Percentiles rank a stretch among this genome's conserved stretches.
These are phyloP conservation scores for Fusarium newnesense DNA, from an alignment of 2,329 filamentous ascomycete species.

Conservation along the genomic window DNA sequence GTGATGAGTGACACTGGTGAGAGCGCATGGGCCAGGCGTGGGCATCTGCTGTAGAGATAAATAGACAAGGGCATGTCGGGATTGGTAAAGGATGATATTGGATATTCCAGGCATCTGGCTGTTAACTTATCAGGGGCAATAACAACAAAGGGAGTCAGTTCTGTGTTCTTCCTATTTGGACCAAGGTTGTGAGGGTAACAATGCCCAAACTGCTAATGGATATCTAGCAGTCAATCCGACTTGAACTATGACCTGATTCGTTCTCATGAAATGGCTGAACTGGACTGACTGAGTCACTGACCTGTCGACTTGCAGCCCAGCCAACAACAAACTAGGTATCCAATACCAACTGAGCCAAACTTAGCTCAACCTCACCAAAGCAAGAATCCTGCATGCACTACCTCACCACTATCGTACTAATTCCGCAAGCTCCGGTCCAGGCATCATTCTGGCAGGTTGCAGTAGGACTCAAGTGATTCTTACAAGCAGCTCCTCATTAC, in stretches of 20 bases:
- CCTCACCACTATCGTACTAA: background rate
- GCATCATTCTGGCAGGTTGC: background rate
- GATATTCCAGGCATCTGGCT: constrained; percentile 6
- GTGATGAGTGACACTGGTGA: constrained; percentile 6
- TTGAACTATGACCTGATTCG: background rate
- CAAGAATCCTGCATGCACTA: background rate
- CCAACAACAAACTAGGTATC: background rate
- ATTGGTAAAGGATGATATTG: constrained; percentile 7
- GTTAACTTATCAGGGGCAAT: constrained; percentile 13
- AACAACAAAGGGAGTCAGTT: constrained; percentile 3
- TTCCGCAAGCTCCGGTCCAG: constrained; percentile 2
- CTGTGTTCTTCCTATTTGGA: background rate
- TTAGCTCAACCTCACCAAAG: background rate
- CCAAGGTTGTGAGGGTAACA: background rate
- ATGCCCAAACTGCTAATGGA: background rate
- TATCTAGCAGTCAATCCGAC: background rate
- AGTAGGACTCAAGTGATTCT: background rate
- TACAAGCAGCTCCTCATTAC: background rate
- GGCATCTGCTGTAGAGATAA: constrained; percentile 15
- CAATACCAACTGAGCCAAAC: constrained; percentile 3
- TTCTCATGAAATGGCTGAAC: background rate
- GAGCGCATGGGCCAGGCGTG: constrained; percentile 23
- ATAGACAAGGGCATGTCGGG: constrained; percentile 16
- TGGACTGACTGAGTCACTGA: constrained; percentile 15
- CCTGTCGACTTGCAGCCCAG: constrained; percentile 12